A percentile compares a stretch with the other conserved stretches of the same genome.
Evolutionary conservation across 2,329 filamentous ascomycete species (phyloP).

Genomic region (Cladosporium colombiae): DNA sequence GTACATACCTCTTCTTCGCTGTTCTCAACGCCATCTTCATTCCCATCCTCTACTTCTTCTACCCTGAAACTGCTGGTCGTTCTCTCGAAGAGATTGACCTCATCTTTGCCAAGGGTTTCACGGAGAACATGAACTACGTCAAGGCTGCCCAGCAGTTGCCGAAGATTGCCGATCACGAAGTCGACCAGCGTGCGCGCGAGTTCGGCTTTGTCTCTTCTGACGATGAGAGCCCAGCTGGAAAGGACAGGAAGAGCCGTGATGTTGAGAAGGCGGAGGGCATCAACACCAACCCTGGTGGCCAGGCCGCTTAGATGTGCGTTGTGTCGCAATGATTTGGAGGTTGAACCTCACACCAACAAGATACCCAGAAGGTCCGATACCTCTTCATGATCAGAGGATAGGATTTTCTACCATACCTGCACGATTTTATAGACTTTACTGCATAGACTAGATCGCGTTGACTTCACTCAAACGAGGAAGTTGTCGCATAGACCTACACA

Average conservation of each 20-base stretch:
- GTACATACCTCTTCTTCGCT: constrained; percentile 49
- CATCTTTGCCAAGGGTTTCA: constrained; percentile 30
- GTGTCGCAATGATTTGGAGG: constrained; percentile 8
- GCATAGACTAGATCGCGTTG: constrained; percentile 7
- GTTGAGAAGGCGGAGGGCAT: constrained; percentile 19
- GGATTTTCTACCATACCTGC: background rate
- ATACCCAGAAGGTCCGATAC: constrained; percentile 12
- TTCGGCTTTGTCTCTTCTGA: constrained; percentile 36
- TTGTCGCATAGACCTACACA: background rate
- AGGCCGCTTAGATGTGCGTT: constrained; percentile 3
- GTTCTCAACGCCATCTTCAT: constrained; percentile 55
- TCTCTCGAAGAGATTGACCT: constrained; percentile 33
- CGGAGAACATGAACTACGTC: constrained; percentile 39
- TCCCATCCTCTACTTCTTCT: constrained; percentile 62
- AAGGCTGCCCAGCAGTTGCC: constrained; percentile 41
- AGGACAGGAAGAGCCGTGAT: constrained; percentile 7
- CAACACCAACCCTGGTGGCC: constrained; percentile 18
- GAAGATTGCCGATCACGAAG: constrained; percentile 37
- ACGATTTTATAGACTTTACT: constrained; percentile 3
- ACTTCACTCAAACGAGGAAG: background rate
- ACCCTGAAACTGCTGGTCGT: constrained; percentile 39
- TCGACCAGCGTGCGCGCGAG: constrained; percentile 37
- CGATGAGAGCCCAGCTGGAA: constrained; percentile 26
- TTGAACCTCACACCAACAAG: constrained; percentile 2
- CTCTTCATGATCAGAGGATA: constrained; percentile 7